These are phyloP conservation scores for Aegilops tauschii DNA, from an alignment of 176 grass and related monocot species.

Conservation along the genomic window DNA sequence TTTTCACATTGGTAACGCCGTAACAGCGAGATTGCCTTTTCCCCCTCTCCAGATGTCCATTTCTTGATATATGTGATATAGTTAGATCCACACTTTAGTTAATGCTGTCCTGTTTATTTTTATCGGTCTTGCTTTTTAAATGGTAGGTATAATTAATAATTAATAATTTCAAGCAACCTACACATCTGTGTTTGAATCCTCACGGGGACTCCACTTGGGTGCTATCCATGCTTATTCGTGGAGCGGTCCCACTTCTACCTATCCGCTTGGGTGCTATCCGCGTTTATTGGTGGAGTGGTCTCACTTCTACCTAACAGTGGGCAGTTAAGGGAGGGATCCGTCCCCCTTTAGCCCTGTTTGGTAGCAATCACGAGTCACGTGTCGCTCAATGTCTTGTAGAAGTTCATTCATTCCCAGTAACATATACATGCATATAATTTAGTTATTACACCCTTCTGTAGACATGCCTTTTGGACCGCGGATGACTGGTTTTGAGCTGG, in stretches of 20 bases:
- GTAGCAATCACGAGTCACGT: background rate
- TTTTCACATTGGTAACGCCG: background rate
- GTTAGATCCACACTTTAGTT: background rate
- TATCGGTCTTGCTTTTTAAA: constrained; percentile 4
- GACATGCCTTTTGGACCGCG: constrained; percentile 36
- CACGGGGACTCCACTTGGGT: no score
- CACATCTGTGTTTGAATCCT: no score
- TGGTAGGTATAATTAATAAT: background rate
- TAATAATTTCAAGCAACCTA: background rate
- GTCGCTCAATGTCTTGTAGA: background rate
- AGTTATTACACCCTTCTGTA: constrained; percentile 24
- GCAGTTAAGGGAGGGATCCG: no score
- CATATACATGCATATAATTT: background rate
- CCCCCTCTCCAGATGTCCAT: background rate
- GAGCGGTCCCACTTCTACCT: no score
- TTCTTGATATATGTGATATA: background rate
- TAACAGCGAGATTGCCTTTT: background rate
- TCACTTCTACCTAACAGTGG: no score
- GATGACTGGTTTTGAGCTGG: background rate
- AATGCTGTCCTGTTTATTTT: constrained; percentile 1
- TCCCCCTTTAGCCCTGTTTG: no score
- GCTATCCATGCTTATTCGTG: no score
- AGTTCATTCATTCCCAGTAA: background rate
- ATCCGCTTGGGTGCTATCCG: no score
- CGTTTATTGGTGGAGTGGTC: no score